Evolutionary conservation across 2,329 filamentous ascomycete genomes (phyloP), one percentile per base, ranked within the genome.

Genomic region (Fusarium floridanum): DNA sequence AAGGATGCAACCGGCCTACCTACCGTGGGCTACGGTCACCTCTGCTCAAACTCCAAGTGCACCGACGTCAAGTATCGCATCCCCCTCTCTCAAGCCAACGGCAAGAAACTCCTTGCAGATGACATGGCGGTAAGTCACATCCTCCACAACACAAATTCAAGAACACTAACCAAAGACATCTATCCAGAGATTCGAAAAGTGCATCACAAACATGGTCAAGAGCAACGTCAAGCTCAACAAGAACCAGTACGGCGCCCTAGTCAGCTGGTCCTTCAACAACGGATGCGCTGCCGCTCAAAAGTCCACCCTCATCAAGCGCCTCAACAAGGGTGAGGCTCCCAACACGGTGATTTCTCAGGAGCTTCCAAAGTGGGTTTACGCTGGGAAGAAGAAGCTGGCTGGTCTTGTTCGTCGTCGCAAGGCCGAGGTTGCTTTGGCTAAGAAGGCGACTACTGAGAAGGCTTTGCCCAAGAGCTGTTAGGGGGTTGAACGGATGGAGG

Each of bases 231-330:
- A 2, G 2, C 75, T 80, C 66, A 80, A 88, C 74, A 83, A 81
- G 55, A 88, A 89, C 80, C 84, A 88, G 77, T 89, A 87, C 78
- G 87, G 85, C 61, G 87, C 87, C 5, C 83, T 88, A 4, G 84
- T 88, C 53, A 85, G 83, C 56, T 88, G 85, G 85, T 81, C 85
- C 22, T 88, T 85, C 84, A 89, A 88, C 77, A 81, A 86, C 41
- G 87, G 87, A 27, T 85, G 83, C 69, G 85, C 83, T 10, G 82
- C 81, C 56, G 81, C 83, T 4, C 64, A 70, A 27, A 77, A 76
- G 0, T 87, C 85, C 10, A 83, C 81, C 4, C 87, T 45, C 82
- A 61, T 74, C 39, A 70, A 63, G 22, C 69, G 72, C 7, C 72
- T 74, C 16, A 74, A 74, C 64, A 66, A 70, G 14, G 70, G 70